These are phyloP conservation scores for Phtheirospermum japonicum DNA, from an alignment of 257 asterid genomes.

Conservation along the genomic window DNA sequence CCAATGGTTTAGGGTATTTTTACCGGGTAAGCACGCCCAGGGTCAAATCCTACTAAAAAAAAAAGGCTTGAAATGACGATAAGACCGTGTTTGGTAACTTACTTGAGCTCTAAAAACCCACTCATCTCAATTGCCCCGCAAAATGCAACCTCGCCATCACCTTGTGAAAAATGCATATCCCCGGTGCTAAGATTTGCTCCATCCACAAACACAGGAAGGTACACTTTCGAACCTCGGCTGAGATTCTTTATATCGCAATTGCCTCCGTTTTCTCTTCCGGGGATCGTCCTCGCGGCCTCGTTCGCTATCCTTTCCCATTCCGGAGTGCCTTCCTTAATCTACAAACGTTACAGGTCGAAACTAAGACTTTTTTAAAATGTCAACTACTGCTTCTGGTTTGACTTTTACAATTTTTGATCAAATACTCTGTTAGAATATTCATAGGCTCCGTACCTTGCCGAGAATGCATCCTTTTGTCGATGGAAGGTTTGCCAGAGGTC, in stretches of 20 bases:
- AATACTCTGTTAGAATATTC: neutral
- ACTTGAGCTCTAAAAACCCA: conserved; percentile 98
- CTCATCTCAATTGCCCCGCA: conserved; percentile 99
- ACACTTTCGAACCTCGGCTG: conserved; percentile 87
- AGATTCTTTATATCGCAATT: conserved; percentile 93
- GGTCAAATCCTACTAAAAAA: no score
- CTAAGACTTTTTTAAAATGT: no score
- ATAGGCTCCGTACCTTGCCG: conserved; percentile 63
- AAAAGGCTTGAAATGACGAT: neutral
- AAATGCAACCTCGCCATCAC: conserved; percentile 93
- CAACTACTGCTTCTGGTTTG: no score
- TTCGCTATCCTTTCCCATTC: conserved; percentile 86
- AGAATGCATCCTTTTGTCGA: conserved; percentile 77
- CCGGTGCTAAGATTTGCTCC: conserved; percentile 98
- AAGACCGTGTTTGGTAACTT: conserved; percentile 20
- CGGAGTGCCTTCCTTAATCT: conserved; percentile 71
- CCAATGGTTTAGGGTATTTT: no score
- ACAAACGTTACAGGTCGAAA: conserved; percentile 22
- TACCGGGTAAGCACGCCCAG: no score
- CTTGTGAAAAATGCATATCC: conserved; percentile 97
- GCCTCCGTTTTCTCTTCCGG: conserved; percentile 97
- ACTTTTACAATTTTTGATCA: no score
- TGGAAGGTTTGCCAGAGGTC: conserved; percentile 86
- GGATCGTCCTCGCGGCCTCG: conserved; percentile 92
- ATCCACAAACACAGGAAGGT: conserved; percentile 93